Conservation (phyloP, 768 basidiomycete genomes). For the Sporobolomyces pararoseus region DNA sequence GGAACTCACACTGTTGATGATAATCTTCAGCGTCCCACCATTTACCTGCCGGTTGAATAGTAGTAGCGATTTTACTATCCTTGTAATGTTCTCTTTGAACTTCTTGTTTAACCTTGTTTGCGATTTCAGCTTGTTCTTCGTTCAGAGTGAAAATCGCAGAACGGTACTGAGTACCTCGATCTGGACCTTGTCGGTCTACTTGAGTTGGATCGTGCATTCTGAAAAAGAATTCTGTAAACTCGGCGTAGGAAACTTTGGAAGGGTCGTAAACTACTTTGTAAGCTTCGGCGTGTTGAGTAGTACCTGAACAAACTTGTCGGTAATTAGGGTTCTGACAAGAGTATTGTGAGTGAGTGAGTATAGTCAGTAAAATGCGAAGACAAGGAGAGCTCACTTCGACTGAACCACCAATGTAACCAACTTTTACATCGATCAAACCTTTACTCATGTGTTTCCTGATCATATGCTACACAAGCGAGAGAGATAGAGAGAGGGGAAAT, state of each 20-base stretch:
- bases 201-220: conserved; percentile 49
- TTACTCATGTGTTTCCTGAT: conserved; percentile 31
- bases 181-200: conserved; percentile 43
- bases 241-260: conserved; percentile 66
- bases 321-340: conserved; percentile 59
- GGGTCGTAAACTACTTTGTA: conserved; percentile 73
- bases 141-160: conserved; percentile 82
- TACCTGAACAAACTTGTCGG: conserved; percentile 68
- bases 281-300: conserved; percentile 84
- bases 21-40: conserved; percentile 62
- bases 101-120: conserved; percentile 71
- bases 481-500: neutral
- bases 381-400: conserved; percentile 52
- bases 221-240: conserved; percentile 60
- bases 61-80: conserved; percentile 70
- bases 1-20: conserved; percentile 60
- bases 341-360: neutral
- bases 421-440: conserved; percentile 58
- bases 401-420: conserved; percentile 76
- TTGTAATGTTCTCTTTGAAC: conserved; percentile 79
- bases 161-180: conserved; percentile 68
- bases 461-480: conserved; percentile 30
- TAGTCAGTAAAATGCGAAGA: too few relatives aligned
- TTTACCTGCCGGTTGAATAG: conserved; percentile 62
- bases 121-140: conserved; percentile 66